Percentiles rank a stretch among this genome's conserved stretches.
These are phyloP conservation scores for Anthracocystis panici-leucophaei DNA, from an alignment of 1,284 basidiomycete species.

Conservation along the genomic window DNA sequence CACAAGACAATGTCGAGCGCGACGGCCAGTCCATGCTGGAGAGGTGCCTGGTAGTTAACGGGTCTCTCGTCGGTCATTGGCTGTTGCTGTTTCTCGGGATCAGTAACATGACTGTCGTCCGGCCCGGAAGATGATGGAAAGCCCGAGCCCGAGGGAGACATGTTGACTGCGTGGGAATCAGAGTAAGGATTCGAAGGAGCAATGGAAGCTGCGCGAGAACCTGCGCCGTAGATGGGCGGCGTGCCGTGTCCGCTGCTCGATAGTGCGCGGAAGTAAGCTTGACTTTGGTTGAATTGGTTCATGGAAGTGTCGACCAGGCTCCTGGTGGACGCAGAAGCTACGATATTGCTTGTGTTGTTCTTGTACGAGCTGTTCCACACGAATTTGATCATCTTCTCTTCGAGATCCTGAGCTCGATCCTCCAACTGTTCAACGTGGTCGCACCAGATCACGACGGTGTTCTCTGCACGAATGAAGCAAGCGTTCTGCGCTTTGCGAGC, in stretches of 20 bases:
- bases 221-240: not conserved
- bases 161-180: conserved; percentile 19
- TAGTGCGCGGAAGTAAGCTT: conserved; percentile 22
- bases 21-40: conserved; percentile 80
- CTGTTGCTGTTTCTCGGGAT: conserved; percentile 37
- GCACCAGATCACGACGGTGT: conserved; percentile 81
- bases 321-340: not conserved
- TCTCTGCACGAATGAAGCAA: conserved; percentile 83
- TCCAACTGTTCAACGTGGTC: conserved; percentile 74
- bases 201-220: conserved; percentile 12
- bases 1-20: conserved; percentile 71
- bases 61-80: conserved; percentile 69
- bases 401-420: conserved; percentile 74
- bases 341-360: conserved; percentile 22
- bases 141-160: not conserved
- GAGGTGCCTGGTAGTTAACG: conserved; percentile 79
- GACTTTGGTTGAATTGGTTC: conserved; percentile 34
- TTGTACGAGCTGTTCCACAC: conserved; percentile 74
- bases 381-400: conserved; percentile 82
- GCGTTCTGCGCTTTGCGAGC: conserved; percentile 85
- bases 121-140: not conserved
- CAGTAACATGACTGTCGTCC: not conserved
- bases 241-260: conserved; percentile 15
- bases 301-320: conserved; percentile 17
- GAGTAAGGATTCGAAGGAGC: conserved; percentile 26